Evolutionary conservation across 331 rosid genomes (phyloP).

Genomic region (Telfairia occidentalis): DNA sequence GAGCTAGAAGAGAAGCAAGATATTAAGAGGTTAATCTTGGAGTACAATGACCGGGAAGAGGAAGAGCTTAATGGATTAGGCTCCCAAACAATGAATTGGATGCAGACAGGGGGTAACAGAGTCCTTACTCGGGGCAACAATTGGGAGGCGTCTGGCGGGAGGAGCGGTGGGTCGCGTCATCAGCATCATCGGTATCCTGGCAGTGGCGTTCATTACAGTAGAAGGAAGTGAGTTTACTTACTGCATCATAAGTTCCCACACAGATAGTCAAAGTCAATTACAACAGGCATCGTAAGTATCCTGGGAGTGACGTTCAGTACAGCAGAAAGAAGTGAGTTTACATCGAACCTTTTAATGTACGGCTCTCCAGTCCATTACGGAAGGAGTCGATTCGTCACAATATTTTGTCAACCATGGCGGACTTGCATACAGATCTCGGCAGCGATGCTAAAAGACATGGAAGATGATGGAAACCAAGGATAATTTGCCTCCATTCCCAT

Average conservation of each 20-base stretch:
- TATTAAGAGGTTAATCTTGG: conserved; percentile 86
- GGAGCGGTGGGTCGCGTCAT: conserved; percentile 60
- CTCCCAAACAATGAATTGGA: conserved; percentile 63
- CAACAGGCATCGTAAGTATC: conserved; percentile 33
- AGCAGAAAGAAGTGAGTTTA: conserved; percentile 49
- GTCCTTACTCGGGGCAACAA: conserved; percentile 43
- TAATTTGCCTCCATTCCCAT: neutral
- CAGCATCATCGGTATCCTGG: conserved; percentile 59
- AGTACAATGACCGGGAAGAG: conserved; percentile 95
- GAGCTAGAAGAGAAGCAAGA: conserved; percentile 98
- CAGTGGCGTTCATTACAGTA: conserved; percentile 50
- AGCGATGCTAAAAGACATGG: neutral
- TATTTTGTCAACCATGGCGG: neutral
- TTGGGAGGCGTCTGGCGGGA: conserved; percentile 54
- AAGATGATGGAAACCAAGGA: neutral
- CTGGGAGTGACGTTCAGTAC: conserved; percentile 48
- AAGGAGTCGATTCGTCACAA: neutral
- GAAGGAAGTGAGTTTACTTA: conserved; percentile 40
- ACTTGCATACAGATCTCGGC: neutral
- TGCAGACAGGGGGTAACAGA: conserved; percentile 52
- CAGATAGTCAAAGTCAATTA: neutral
- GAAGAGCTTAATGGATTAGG: conserved; percentile 89
- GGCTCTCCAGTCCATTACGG: neutral
- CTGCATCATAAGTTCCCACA: neutral
- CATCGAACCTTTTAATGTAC: neutral